Conservation (phyloP, 805 yeast genomes). For the Sugiyamaella chiloensis region DNA sequence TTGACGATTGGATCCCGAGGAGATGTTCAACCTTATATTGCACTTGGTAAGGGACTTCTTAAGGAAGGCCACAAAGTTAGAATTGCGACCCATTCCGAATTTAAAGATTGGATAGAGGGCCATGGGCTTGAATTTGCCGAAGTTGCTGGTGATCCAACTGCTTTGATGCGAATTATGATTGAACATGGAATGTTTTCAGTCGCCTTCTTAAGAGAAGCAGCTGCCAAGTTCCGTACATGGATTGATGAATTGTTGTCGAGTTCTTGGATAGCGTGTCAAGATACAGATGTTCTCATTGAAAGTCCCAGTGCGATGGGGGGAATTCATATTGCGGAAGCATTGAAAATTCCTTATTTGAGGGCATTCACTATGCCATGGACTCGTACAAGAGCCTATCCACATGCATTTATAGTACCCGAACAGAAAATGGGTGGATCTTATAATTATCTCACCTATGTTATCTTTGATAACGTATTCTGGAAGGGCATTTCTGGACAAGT, state of each 20-base stretch:
- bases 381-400: slow-evolving; percentile 90
- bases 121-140: slow-evolving; percentile 67
- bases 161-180: slow-evolving; percentile 88
- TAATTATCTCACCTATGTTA: slow-evolving; percentile 86
- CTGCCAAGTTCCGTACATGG: slow-evolving; percentile 77
- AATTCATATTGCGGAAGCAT: slow-evolving; percentile 89
- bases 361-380: slow-evolving; percentile 99
- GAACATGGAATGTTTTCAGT: slow-evolving; percentile 85
- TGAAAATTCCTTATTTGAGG: slow-evolving; percentile 84
- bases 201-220: slow-evolving; percentile 78
- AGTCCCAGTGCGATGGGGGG: slow-evolving; percentile 98
- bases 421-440: slow-evolving; percentile 91
- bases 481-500: slow-evolving; percentile 84
- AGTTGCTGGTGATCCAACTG: slow-evolving; percentile 91
- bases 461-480: slow-evolving; percentile 93
- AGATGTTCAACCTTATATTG: slow-evolving; percentile 94
- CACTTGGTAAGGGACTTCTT: slow-evolving; percentile 74
- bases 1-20: slow-evolving; percentile 94
- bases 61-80: slow-evolving; percentile 80
- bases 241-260: slow-evolving; percentile 65
- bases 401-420: slow-evolving; percentile 93
- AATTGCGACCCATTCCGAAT: slow-evolving; percentile 84
- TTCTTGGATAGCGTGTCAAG: slow-evolving; percentile 85
- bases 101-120: slow-evolving; percentile 64
- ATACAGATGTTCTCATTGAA: slow-evolving; percentile 78